Evolutionary conservation across 1,284 basidiomycete genomes (phyloP).

Genomic region (Pseudozyma sp.): DNA sequence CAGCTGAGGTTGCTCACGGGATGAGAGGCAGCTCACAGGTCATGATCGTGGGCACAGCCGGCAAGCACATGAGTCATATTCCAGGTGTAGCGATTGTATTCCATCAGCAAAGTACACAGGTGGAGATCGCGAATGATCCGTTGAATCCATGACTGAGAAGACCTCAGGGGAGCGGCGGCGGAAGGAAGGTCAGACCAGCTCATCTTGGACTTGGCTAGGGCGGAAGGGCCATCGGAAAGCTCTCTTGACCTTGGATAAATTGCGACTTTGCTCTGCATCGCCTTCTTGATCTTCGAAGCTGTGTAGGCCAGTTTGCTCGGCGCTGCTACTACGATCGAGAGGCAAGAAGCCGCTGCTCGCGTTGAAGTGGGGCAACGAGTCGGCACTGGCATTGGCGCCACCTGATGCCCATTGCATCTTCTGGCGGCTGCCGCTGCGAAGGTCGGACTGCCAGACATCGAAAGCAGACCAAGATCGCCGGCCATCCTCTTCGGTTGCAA

Average conservation of each 20-base stretch:
- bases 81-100: conserved; percentile 9
- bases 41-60: neutral
- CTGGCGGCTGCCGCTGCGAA: conserved; percentile 26
- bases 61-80: neutral
- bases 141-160: neutral
- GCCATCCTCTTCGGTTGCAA: conserved; percentile 54
- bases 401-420: conserved; percentile 29
- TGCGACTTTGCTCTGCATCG: conserved; percentile 30
- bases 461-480: conserved; percentile 60
- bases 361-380: conserved; percentile 41
- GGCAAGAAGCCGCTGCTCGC: conserved; percentile 36
- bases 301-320: conserved; percentile 17
- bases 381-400: conserved; percentile 36
- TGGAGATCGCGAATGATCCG: neutral
- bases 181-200: conserved; percentile 19
- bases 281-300: conserved; percentile 4
- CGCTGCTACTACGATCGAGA: conserved; percentile 41
- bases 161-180: neutral
- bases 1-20: too few relatives aligned
- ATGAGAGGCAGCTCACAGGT: neutral
- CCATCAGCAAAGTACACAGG: conserved; percentile 9
- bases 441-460: conserved; percentile 55
- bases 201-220: conserved; percentile 42
- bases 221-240: conserved; percentile 54
- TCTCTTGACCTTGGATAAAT: conserved; percentile 47